Percentiles rank a stretch among this genome's conserved stretches.
These are phyloP conservation scores for Helianthus tuberosus DNA, from an alignment of 129 eudicot genomes.

Conservation along the genomic window DNA sequence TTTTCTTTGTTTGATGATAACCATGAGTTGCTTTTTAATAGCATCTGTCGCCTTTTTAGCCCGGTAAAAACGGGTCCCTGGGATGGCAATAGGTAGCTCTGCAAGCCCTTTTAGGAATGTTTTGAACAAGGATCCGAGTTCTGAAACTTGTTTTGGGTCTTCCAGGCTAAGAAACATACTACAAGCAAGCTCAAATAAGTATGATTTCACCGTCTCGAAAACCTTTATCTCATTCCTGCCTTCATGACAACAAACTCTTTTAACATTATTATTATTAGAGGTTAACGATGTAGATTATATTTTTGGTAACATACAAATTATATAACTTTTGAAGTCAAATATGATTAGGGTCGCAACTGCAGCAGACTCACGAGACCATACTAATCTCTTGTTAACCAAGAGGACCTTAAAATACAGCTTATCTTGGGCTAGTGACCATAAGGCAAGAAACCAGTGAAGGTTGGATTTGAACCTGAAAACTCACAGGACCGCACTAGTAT, in stretches of 20 bases:
- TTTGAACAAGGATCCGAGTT: neutral
- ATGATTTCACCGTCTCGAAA: neutral
- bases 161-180: constrained; percentile 28
- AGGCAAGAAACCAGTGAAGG: too few relatives aligned
- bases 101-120: constrained; percentile 16
- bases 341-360: too few relatives aligned
- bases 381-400: too few relatives aligned
- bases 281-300: too few relatives aligned
- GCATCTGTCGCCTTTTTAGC: constrained; percentile 10
- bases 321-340: too few relatives aligned
- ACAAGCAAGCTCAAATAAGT: constrained; percentile 20
- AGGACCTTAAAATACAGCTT: too few relatives aligned
- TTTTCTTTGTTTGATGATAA: constrained; percentile 19
- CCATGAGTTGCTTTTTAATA: constrained; percentile 8
- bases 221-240: constrained; percentile 16
- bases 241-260: neutral
- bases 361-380: too few relatives aligned
- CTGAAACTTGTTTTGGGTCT: constrained; percentile 8
- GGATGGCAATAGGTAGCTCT: constrained; percentile 21
- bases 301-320: too few relatives aligned
- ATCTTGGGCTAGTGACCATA: too few relatives aligned
- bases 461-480: too few relatives aligned
- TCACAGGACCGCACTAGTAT: too few relatives aligned
- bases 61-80: constrained; percentile 21
- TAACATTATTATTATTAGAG: too few relatives aligned